A percentile compares a stretch with the other conserved stretches of the same genome.
These are phyloP conservation scores for Aspergillus ochraceoroseus DNA, from an alignment of 2,329 filamentous ascomycete species.

Conservation along the genomic window DNA sequence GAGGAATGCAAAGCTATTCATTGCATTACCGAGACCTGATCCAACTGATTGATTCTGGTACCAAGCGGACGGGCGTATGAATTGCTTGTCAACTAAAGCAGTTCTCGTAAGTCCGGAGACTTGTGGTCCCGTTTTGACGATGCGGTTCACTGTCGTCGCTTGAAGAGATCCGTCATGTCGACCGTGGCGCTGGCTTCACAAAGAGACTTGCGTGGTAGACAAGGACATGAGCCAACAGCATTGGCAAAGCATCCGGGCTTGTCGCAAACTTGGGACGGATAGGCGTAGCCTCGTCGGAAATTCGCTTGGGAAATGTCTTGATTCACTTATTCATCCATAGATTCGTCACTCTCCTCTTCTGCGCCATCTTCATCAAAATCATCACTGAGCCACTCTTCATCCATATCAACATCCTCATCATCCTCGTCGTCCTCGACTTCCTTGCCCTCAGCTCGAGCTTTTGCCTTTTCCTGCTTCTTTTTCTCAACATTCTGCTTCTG, in stretches of 20 bases:
- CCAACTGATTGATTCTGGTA: neutral
- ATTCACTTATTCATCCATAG: slow-evolving; percentile 39
- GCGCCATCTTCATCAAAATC: slow-evolving; percentile 45
- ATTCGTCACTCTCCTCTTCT: slow-evolving; percentile 34
- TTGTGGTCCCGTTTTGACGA: no score
- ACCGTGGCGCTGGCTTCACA: no score
- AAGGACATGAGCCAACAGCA: no score
- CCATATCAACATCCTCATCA: slow-evolving; percentile 51
- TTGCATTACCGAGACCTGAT: no score
- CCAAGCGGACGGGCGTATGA: neutral
- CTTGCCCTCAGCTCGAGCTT: slow-evolving; percentile 41
- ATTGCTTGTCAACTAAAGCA: neutral
- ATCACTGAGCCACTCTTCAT: slow-evolving; percentile 52
- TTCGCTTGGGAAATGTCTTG: neutral
- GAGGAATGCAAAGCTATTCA: neutral
- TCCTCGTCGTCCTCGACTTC: slow-evolving; percentile 45
- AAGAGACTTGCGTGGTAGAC: no score
- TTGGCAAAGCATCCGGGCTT: no score
- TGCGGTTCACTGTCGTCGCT: no score
- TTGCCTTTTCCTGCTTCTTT: slow-evolving; percentile 65
- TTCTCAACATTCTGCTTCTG: slow-evolving; percentile 88
- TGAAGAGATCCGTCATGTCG: no score
- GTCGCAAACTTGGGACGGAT: no score
- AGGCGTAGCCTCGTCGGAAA: neutral
- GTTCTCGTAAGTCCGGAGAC: neutral